These are phyloP conservation scores for Dalbergia oliveri DNA, from an alignment of 306 rosid species.

Conservation along the genomic window DNA sequence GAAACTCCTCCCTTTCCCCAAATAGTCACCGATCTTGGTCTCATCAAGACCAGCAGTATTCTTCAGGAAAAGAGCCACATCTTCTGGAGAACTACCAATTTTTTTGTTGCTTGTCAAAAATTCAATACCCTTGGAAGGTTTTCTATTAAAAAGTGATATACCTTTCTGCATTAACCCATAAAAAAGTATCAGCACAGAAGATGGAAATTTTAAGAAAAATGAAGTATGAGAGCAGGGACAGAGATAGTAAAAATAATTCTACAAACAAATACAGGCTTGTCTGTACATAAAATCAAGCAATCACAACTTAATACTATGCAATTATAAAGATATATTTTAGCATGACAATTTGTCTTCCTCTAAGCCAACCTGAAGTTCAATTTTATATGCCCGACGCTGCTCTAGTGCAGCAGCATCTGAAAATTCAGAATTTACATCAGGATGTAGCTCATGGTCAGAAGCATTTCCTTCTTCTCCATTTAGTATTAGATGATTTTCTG, in stretches of 20 bases:
- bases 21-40: conserved; percentile 90
- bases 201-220: conserved; percentile 41
- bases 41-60: conserved; percentile 84
- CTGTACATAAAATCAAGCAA: conserved; percentile 37
- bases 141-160: conserved; percentile 87
- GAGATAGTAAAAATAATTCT: conserved; percentile 19
- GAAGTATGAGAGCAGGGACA: conserved; percentile 22
- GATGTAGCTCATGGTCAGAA: conserved; percentile 78
- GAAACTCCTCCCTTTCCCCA: conserved; percentile 96
- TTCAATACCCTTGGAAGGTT: conserved; percentile 95
- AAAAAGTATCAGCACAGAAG: conserved; percentile 53
- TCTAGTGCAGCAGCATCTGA: conserved; percentile 94
- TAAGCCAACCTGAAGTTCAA: conserved; percentile 86
- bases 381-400: conserved; percentile 93
- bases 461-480: conserved; percentile 84
- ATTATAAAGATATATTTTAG: conserved; percentile 34
- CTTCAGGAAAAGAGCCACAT: conserved; percentile 89
- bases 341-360: conserved; percentile 28
- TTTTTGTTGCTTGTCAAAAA: conserved; percentile 84
- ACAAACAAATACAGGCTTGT: conserved; percentile 33
- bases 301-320: conserved; percentile 25
- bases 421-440: conserved; percentile 76
- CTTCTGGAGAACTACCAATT: conserved; percentile 83
- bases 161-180: conserved; percentile 91
- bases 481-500: conserved; percentile 62